Evolutionary conservation across 164 flowering plant genomes (phyloP).

Genomic region (Dillenia turbinata): DNA sequence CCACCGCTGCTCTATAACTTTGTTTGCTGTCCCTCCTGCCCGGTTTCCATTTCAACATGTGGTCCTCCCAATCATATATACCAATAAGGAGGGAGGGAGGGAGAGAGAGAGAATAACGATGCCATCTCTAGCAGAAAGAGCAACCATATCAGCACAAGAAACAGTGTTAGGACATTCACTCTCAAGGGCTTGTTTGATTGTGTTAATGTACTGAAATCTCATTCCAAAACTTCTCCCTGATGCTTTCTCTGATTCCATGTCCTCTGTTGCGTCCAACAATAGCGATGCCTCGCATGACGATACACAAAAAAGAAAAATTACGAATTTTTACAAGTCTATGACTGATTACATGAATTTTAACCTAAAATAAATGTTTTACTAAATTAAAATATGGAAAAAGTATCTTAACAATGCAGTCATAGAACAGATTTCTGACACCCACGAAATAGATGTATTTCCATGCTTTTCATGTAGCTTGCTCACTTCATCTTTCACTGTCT

Average conservation of each 20-base stretch:
- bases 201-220: slow-evolving; percentile 70
- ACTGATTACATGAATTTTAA: not conserved
- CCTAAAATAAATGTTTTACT: too few species aligned
- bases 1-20: slow-evolving; percentile 40
- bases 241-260: slow-evolving; percentile 48
- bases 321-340: not conserved
- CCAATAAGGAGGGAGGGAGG: not conserved
- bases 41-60: slow-evolving; percentile 59
- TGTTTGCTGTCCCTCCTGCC: slow-evolving; percentile 57
- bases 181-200: slow-evolving; percentile 72
- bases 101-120: slow-evolving; percentile 39
- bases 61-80: slow-evolving; percentile 71
- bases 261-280: slow-evolving; percentile 35
- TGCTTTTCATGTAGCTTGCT: slow-evolving; percentile 44
- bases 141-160: slow-evolving; percentile 87
- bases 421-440: slow-evolving; percentile 84
- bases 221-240: slow-evolving; percentile 72
- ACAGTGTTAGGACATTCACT: slow-evolving; percentile 67
- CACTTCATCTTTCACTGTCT: slow-evolving; percentile 69
- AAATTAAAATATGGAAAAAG: not conserved
- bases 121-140: slow-evolving; percentile 87
- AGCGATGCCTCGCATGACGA: slow-evolving; percentile 92
- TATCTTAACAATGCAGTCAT: slow-evolving; percentile 87
- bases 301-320: not conserved
- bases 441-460: slow-evolving; percentile 79